Evolutionary conservation across 106 monocot species (phyloP).

Genomic region (Xerophyta viscosa): DNA sequence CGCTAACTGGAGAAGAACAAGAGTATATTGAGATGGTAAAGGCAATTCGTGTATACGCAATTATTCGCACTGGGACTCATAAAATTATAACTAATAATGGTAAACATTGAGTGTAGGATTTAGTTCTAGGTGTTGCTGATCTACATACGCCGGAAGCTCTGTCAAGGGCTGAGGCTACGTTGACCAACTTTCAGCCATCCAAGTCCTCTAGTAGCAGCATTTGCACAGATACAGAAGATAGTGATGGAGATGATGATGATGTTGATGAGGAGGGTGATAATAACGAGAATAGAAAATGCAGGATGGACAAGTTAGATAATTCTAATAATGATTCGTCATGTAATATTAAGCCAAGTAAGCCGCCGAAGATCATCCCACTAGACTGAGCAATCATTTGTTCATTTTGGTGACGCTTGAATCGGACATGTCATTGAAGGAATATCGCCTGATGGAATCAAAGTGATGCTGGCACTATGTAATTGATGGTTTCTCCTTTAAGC

Average conservation of each 20-base stretch:
- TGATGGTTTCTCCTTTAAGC: too few species aligned
- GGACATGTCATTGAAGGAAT: too few species aligned
- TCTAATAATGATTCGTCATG: neutral
- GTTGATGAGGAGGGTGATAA: too few species aligned
- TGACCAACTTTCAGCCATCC: slow-evolving; percentile 16
- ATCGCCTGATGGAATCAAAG: too few species aligned
- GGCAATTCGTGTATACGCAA: too few species aligned
- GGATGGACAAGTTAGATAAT: neutral
- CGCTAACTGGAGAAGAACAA: slow-evolving; percentile 54
- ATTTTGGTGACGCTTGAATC: too few species aligned
- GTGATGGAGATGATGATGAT: slow-evolving; percentile 21
- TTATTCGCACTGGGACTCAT: too few species aligned
- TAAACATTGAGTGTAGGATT: slow-evolving; percentile 40
- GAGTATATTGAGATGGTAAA: slow-evolving; percentile 81
- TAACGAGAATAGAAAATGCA: neutral
- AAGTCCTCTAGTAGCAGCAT: slow-evolving; percentile 2
- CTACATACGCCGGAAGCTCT: slow-evolving; percentile 67
- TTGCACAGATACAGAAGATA: slow-evolving; percentile 29
- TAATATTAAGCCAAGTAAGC: slow-evolving; percentile 28
- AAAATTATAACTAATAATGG: too few species aligned
- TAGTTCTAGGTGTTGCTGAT: slow-evolving; percentile 87
- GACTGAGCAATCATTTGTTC: too few species aligned
- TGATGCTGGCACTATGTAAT: too few species aligned
- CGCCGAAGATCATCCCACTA: slow-evolving; percentile 57
- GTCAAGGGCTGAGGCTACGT: slow-evolving; percentile 54